Percentiles rank a stretch among this genome's conserved stretches.
phyloP scores from a whole-genome alignment of 805 yeast species.

The Zygosaccharomyces rouxii region DNA sequence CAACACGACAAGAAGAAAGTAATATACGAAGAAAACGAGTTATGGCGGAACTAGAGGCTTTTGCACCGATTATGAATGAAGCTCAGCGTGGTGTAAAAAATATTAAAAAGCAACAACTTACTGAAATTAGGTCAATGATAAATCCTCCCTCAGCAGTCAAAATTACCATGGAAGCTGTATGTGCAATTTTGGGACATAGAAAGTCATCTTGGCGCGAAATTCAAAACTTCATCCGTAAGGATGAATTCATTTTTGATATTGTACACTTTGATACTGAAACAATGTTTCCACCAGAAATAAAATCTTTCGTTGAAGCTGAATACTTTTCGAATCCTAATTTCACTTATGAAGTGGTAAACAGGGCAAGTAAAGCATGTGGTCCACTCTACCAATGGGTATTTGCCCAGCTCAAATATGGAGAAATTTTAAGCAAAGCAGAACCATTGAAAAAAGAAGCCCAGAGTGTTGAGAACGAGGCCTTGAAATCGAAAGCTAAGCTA shows the following conservation, averaged over 20 bases:
- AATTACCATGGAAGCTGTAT: conserved; percentile 81
- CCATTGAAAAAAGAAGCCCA: conserved; percentile 69
- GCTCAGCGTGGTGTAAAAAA: conserved; percentile 89
- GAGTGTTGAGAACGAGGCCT: conserved; percentile 54
- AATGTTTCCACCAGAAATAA: conserved; percentile 50
- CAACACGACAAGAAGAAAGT: conserved; percentile 60
- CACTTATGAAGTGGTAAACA: conserved; percentile 65
- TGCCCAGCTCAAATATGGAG: conserved; percentile 79
- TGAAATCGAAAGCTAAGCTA: conserved; percentile 61
- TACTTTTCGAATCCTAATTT: conserved; percentile 63
- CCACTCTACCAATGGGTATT: conserved; percentile 84
- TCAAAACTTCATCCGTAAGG: conserved; percentile 70
- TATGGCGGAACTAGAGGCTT: conserved; percentile 58
- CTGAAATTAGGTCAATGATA: conserved; percentile 82
- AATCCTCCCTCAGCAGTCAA: conserved; percentile 90
- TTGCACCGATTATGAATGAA: conserved; percentile 79
- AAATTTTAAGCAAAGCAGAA: conserved; percentile 62
- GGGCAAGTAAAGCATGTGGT: conserved; percentile 95
- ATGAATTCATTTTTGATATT: conserved; percentile 81
- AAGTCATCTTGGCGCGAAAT: conserved; percentile 76
- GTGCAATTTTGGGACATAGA: conserved; percentile 70
- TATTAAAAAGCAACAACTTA: conserved; percentile 85
- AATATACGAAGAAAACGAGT: conserved; percentile 51
- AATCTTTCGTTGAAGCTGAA: conserved; percentile 50
- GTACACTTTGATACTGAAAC: conserved; percentile 64